These are phyloP conservation scores for Streptanthus diversifolius DNA, from an alignment of 345 rosid genomes.

Conservation along the genomic window DNA sequence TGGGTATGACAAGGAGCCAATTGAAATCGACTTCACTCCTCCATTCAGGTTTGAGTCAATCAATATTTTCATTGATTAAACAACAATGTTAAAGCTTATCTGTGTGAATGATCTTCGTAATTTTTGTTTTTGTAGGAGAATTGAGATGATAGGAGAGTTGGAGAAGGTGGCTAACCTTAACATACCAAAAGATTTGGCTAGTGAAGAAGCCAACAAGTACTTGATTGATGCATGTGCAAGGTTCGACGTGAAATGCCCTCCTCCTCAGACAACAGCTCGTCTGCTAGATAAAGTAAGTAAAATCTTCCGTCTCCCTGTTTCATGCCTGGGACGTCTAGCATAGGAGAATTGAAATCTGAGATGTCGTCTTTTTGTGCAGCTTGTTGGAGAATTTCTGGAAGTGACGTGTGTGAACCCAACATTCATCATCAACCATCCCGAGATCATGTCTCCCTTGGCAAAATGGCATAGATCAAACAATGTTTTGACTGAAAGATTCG, in stretches of 20 bases:
- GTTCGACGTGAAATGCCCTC: conserved; percentile 82
- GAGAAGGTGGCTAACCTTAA: conserved; percentile 84
- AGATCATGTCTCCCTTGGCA: conserved; percentile 36
- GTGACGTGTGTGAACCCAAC: conserved; percentile 89
- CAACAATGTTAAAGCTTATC: background rate
- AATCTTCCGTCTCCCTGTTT: background rate
- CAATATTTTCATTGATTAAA: background rate
- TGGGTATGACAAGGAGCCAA: conserved; percentile 82
- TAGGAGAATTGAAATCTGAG: background rate
- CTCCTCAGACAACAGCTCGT: conserved; percentile 90
- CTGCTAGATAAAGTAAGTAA: conserved; percentile 93
- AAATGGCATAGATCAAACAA: conserved; percentile 60
- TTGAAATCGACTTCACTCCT: conserved; percentile 93
- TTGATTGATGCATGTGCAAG: conserved; percentile 60
- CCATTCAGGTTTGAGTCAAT: conserved; percentile 69
- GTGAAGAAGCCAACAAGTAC: conserved; percentile 80
- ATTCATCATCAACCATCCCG: conserved; percentile 71
- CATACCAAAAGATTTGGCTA: conserved; percentile 80
- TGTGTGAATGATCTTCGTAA: background rate
- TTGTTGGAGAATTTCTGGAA: conserved; percentile 94
- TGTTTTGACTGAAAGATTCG: conserved; percentile 88
- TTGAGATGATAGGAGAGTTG: conserved; percentile 86
- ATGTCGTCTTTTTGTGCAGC: conserved; percentile 39
- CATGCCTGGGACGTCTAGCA: background rate
- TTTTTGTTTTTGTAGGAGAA: conserved; percentile 43